These are phyloP conservation scores for Sphaerobolus stellatus DNA, from an alignment of 1,284 basidiomycete species.

Conservation along the genomic window DNA sequence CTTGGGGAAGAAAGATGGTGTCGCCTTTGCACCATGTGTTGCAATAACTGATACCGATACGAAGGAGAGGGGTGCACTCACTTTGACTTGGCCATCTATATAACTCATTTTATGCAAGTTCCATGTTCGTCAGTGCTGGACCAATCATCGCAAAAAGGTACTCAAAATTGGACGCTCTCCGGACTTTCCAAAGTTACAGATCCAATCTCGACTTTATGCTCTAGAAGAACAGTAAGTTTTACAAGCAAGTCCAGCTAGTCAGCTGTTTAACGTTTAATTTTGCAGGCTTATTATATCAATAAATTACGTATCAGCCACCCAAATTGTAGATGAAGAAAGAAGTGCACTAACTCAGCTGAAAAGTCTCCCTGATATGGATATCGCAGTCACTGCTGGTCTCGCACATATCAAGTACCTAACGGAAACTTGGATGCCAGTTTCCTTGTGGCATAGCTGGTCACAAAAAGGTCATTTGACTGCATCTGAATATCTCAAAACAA, in stretches of 20 bases:
- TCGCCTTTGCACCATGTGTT: conserved; percentile 26
- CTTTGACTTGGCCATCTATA: conserved; percentile 28
- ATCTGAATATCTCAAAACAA: conserved; percentile 20
- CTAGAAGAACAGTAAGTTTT: not conserved
- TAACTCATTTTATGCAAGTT: conserved; percentile 39
- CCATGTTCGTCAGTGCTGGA: conserved; percentile 40
- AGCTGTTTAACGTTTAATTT: not conserved
- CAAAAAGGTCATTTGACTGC: conserved; percentile 22
- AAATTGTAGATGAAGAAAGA: conserved; percentile 1
- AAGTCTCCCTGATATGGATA: conserved; percentile 19
- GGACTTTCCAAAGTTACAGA: not conserved
- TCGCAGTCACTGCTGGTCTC: not conserved
- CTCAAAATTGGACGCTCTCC: not conserved
- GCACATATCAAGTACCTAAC: conserved; percentile 20
- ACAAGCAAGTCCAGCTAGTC: not conserved
- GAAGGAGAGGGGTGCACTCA: conserved; percentile 34
- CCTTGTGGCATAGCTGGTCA: conserved; percentile 33
- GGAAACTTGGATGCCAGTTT: conserved; percentile 18
- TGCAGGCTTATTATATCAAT: not conserved
- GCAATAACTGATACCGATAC: conserved; percentile 40
- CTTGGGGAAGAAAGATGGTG: conserved; percentile 12
- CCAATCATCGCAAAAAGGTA: conserved; percentile 26
- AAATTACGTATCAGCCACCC: conserved; percentile 5
- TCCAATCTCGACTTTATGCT: not conserved
- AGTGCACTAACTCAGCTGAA: not conserved